Evolutionary conservation across 371 early-diverging fungal species (phyloP).

Genomic region (Mortierella sp.): DNA sequence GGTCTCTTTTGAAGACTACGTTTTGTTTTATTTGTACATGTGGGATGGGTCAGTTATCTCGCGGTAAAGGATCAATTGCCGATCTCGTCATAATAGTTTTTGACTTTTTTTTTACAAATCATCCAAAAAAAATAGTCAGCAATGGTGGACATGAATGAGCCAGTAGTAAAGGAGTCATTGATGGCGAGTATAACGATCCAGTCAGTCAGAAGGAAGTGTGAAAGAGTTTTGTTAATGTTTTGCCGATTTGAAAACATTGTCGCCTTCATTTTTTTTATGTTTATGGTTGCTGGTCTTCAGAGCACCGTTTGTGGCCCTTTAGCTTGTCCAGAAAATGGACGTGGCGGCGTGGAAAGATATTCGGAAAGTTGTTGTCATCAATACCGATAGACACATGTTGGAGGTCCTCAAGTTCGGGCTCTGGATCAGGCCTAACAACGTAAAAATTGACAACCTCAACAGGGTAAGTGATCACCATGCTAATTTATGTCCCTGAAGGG

Average conservation of each 20-base stretch:
- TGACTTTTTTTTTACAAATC: too few relatives aligned
- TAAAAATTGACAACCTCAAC: not conserved
- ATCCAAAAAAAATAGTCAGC: too few relatives aligned
- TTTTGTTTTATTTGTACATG: too few relatives aligned
- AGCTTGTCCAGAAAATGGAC: conserved; percentile 13
- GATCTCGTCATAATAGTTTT: too few relatives aligned
- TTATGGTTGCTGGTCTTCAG: conserved; percentile 5
- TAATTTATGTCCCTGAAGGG: not conserved
- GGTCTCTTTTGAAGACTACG: too few relatives aligned
- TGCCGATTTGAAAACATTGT: not conserved
- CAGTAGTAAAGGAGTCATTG: too few relatives aligned
- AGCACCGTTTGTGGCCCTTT: conserved; percentile 8
- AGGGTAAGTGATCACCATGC: conserved; percentile 15
- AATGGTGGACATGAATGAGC: too few relatives aligned
- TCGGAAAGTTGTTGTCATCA: conserved; percentile 15
- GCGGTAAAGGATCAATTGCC: too few relatives aligned
- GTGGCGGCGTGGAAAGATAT: conserved; percentile 18
- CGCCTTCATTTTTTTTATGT: not conserved
- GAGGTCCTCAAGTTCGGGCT: conserved; percentile 17
- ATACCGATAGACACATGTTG: conserved; percentile 14
- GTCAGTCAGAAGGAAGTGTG: too few relatives aligned
- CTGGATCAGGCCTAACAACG: conserved; percentile 6
- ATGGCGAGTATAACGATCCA: too few relatives aligned
- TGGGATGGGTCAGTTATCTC: too few relatives aligned
- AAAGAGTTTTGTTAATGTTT: too few relatives aligned